Percentiles rank a stretch among this genome's conserved stretches.
These are phyloP conservation scores for Petasospora fabianii DNA, from an alignment of 1,139 yeast species.

Conservation along the genomic window DNA sequence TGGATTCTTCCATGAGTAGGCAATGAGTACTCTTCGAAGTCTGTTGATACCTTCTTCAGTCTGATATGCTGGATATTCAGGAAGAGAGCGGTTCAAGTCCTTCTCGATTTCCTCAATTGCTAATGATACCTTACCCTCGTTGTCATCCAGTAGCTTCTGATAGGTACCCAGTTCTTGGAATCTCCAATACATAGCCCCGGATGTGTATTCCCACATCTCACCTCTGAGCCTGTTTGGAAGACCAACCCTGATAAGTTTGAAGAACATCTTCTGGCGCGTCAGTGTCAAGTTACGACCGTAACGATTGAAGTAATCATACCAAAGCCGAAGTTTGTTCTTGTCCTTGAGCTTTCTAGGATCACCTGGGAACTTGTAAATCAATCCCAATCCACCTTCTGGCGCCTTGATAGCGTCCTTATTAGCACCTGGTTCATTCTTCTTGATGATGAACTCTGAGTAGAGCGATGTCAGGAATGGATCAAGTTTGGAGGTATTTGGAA, in stretches of 20 bases:
- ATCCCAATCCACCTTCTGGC: slow-evolving; percentile 85
- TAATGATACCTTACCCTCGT: slow-evolving; percentile 60
- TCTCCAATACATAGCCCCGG: slow-evolving; percentile 81
- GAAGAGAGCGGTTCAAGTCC: slow-evolving; percentile 88
- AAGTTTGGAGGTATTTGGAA: slow-evolving; percentile 57
- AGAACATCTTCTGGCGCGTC: slow-evolving; percentile 71
- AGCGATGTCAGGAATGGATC: slow-evolving; percentile 67
- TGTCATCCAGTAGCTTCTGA: slow-evolving; percentile 50
- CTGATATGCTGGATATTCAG: slow-evolving; percentile 95
- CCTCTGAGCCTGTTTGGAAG: slow-evolving; percentile 90
- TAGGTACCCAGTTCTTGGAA: slow-evolving; percentile 63
- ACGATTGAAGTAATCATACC: slow-evolving; percentile 85
- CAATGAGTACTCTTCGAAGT: slow-evolving; percentile 81
- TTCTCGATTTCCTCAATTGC: slow-evolving; percentile 97
- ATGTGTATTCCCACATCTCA: slow-evolving; percentile 90
- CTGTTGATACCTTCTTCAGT: slow-evolving; percentile 78
- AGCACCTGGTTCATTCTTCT: slow-evolving; percentile 48
- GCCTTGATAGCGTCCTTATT: slow-evolving; percentile 42
- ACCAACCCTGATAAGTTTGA: slow-evolving; percentile 82
- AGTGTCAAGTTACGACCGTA: slow-evolving; percentile 84
- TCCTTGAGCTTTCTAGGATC: slow-evolving; percentile 75
- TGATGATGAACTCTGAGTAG: slow-evolving; percentile 79
- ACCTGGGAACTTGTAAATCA: slow-evolving; percentile 83
- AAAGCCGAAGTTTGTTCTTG: slow-evolving; percentile 79
- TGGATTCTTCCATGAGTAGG: slow-evolving; percentile 96